Conservation (phyloP, 2,329 filamentous ascomycete genomes). For the Beauveria varroae region DNA sequence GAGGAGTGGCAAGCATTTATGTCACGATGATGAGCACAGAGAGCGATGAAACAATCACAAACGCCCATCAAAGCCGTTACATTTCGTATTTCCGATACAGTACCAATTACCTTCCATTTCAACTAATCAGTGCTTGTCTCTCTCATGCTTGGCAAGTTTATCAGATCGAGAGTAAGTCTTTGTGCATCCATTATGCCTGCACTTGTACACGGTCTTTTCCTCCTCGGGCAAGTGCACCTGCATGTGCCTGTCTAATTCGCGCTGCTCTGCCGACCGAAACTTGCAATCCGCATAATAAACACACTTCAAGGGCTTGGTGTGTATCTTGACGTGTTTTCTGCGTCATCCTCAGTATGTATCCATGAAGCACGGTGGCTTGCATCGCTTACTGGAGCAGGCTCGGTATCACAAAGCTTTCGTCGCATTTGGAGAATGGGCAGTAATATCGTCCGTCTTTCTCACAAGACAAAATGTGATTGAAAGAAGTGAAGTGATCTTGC, state of each 20-base stretch:
- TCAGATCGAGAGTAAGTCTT: not conserved
- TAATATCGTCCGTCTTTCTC: not conserved
- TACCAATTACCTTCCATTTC: fast-evolving
- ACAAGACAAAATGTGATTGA: not conserved
- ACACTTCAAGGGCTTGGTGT: not conserved
- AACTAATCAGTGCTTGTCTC: not conserved
- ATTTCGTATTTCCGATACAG: too few species aligned
- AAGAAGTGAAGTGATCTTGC: not conserved
- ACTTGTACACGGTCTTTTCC: not conserved
- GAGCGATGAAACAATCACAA: not conserved
- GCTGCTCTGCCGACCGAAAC: not conserved
- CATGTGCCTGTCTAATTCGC: not conserved
- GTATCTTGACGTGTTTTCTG: not conserved
- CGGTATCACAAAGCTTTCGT: not conserved
- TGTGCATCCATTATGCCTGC: not conserved
- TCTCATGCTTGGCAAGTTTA: not conserved
- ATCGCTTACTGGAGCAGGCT: not conserved
- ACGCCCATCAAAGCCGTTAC: too few species aligned
- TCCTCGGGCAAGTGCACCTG: not conserved
- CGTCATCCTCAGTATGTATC: not conserved
- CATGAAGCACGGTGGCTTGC: too few species aligned
- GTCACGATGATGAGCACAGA: too few species aligned
- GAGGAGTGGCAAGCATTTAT: too few species aligned
- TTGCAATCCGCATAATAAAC: not conserved
- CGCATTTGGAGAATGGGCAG: not conserved